These are phyloP conservation scores for Tolypocladium ovalisporum DNA, from an alignment of 2,329 filamentous ascomycete genomes.

Conservation along the genomic window DNA sequence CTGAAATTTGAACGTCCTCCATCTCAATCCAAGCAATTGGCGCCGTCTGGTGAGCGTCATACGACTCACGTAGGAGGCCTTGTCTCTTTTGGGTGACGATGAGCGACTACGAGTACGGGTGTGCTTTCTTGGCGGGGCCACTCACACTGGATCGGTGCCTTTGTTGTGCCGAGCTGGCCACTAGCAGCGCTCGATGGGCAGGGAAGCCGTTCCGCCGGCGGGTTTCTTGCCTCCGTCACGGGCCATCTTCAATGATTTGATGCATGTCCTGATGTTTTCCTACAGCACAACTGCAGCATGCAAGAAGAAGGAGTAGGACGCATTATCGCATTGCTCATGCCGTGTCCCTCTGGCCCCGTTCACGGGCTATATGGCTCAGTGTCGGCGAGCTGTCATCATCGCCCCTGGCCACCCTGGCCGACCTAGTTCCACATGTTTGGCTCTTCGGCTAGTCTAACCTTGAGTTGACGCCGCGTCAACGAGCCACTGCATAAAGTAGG, in stretches of 20 bases:
- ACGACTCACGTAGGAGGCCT: too few species aligned
- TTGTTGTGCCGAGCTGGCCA: background rate
- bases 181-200: background rate
- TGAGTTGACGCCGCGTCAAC: too few species aligned
- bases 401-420: background rate
- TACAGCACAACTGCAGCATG: too few species aligned
- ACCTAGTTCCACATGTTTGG: too few species aligned
- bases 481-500: too few species aligned
- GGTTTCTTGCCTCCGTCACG: background rate
- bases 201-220: background rate
- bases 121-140: background rate
- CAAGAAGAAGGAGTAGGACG: too few species aligned
- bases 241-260: background rate
- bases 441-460: too few species aligned
- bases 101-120: background rate
- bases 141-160: background rate
- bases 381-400: background rate
- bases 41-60: too few species aligned
- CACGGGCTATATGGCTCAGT: constrained; percentile 5
- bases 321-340: background rate
- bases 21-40: too few species aligned
- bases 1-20: too few species aligned
- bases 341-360: constrained; percentile 10
- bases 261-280: background rate
- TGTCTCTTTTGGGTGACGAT: background rate